Conservation (phyloP, 768 basidiomycete species). For the Lyophyllum shimeji region DNA sequence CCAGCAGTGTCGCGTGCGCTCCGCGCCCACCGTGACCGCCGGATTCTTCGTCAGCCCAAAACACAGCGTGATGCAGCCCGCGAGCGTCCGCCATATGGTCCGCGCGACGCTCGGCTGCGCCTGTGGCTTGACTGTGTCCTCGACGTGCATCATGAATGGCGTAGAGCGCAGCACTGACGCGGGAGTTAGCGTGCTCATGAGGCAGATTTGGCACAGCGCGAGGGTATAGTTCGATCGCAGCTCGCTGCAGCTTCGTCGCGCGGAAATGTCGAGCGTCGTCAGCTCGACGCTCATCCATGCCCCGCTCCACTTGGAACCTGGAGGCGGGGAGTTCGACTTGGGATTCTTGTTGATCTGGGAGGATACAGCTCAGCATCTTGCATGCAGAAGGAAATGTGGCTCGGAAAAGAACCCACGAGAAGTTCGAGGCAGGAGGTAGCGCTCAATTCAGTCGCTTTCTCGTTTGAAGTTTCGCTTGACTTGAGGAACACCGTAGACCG, state of each 20-base stretch:
- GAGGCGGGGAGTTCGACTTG: background rate
- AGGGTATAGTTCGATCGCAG: background rate
- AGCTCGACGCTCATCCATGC: background rate
- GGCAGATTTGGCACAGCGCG: background rate
- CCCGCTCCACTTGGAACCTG: background rate
- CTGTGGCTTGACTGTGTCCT: background rate
- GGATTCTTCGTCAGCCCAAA: background rate
- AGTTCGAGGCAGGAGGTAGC: background rate
- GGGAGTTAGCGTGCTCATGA: background rate
- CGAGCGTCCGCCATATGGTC: background rate
- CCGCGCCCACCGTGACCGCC: background rate
- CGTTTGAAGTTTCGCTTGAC: background rate
- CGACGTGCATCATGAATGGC: background rate
- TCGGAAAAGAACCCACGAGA: background rate
- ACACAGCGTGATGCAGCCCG: background rate
- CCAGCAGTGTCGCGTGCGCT: background rate
- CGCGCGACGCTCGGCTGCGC: background rate
- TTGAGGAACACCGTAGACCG: background rate
- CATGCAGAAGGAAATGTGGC: background rate
- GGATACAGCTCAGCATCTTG: background rate
- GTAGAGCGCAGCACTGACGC: background rate
- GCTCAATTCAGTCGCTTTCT: background rate
- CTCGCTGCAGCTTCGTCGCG: background rate
- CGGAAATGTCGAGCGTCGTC: background rate
- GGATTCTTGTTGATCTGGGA: background rate